phyloP scores from a whole-genome alignment of 2,329 filamentous ascomycete genomes.

The Macrophomina phaseolina region DNA sequence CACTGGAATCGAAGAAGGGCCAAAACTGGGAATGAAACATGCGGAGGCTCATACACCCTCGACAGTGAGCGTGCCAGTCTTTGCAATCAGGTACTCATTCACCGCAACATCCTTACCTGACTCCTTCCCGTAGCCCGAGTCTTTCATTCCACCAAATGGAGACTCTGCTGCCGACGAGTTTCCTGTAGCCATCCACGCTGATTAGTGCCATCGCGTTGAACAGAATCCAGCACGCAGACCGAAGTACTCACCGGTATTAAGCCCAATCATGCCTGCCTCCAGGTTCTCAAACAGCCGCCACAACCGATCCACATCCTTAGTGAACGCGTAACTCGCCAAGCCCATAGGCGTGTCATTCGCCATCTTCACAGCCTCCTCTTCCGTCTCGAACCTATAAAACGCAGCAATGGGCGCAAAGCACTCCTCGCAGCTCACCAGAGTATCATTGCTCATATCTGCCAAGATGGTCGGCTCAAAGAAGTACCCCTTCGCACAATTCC shows the following conservation, averaged over 20 bases:
- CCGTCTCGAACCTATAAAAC: constrained; percentile 68
- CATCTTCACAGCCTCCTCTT: constrained; percentile 65
- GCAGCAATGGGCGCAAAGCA: constrained; percentile 70
- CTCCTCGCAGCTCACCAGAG: constrained; percentile 65
- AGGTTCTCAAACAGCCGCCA: constrained; percentile 71
- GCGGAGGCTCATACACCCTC: constrained; percentile 42
- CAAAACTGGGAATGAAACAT: no score
- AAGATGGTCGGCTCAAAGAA: constrained; percentile 75
- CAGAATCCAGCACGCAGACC: background rate
- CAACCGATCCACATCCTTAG: constrained; percentile 69
- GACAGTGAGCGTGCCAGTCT: constrained; percentile 69
- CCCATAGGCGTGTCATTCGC: constrained; percentile 70
- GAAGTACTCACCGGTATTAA: constrained; percentile 60
- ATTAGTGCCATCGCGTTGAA: background rate
- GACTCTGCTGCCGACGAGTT: constrained; percentile 70
- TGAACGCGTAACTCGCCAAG: constrained; percentile 71
- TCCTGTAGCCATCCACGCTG: constrained; percentile 42
- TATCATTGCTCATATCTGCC: constrained; percentile 62
- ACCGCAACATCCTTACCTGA: constrained; percentile 70
- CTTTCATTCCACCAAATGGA: constrained; percentile 72
- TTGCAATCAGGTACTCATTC: constrained; percentile 66
- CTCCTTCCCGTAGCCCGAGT: constrained; percentile 71
- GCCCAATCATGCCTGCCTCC: constrained; percentile 72
- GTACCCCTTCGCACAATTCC: constrained; percentile 54
- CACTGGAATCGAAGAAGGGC: no score